These are phyloP conservation scores for Verticillium nonalfalfae DNA, from an alignment of 2,329 filamentous ascomycete species.

Conservation along the genomic window DNA sequence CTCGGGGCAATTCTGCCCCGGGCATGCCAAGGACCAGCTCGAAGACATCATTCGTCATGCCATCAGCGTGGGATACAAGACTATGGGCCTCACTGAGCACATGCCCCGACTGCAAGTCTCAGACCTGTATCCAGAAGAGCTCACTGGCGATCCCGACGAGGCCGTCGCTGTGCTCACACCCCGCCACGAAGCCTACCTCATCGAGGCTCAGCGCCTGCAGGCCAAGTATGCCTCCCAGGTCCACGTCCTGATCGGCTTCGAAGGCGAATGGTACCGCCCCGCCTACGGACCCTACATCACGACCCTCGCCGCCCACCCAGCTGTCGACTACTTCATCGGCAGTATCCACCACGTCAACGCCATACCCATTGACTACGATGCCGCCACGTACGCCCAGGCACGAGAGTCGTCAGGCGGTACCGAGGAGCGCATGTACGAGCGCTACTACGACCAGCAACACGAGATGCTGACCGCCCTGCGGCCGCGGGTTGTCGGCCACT, in stretches of 20 bases:
- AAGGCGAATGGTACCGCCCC: conserved; percentile 85
- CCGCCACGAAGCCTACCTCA: conserved; percentile 65
- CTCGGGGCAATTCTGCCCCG: conserved; percentile 92
- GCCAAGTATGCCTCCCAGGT: conserved; percentile 64
- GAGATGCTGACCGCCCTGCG: conserved; percentile 68
- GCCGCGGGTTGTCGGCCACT: conserved; percentile 83
- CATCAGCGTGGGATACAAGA: conserved; percentile 70
- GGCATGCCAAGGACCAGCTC: conserved; percentile 78
- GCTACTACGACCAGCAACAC: conserved; percentile 84
- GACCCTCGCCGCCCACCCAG: conserved; percentile 50
- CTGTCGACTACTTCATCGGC: conserved; percentile 85
- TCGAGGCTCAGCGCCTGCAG: conserved; percentile 69
- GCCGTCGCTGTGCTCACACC: conserved; percentile 41
- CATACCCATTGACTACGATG: conserved; percentile 85
- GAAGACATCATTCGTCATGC: conserved; percentile 79
- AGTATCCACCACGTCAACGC: conserved; percentile 86
- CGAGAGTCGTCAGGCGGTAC: conserved; percentile 37
- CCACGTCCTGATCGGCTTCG: conserved; percentile 80
- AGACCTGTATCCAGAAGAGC: conserved; percentile 91
- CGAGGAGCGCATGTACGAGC: conserved; percentile 69
- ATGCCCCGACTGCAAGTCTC: conserved; percentile 71
- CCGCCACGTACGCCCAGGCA: conserved; percentile 58
- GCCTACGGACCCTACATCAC: conserved; percentile 52
- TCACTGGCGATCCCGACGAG: conserved; percentile 40
- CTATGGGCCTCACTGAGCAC: conserved; percentile 88